These are phyloP conservation scores for Melampsora larici-populina DNA, from an alignment of 1,284 basidiomycete genomes.

Conservation along the genomic window DNA sequence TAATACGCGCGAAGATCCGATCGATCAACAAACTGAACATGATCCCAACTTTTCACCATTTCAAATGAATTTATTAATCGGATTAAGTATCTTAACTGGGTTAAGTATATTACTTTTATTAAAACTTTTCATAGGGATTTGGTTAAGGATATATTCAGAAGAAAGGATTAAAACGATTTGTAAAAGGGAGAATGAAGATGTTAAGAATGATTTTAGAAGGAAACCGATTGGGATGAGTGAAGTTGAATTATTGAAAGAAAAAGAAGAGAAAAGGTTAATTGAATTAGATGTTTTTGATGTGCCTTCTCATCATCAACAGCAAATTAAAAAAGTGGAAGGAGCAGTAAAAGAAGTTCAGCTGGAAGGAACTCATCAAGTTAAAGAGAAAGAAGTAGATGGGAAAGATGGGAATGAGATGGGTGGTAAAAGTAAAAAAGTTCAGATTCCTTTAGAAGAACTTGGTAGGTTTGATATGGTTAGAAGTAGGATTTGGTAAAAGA, in stretches of 20 bases:
- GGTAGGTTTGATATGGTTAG: slow-evolving; percentile 41
- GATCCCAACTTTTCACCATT: slow-evolving; percentile 23
- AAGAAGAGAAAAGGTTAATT: slow-evolving; percentile 21
- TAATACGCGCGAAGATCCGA: no score
- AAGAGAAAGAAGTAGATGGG: no score
- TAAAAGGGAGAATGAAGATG: slow-evolving; percentile 16
- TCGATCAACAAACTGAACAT: background rate
- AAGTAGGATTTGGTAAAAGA: slow-evolving; percentile 38
- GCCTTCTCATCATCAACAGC: background rate
- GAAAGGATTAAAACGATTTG: slow-evolving; percentile 8
- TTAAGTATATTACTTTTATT: slow-evolving; percentile 17
- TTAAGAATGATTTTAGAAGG: slow-evolving; percentile 9
- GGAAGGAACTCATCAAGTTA: no score
- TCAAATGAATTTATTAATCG: slow-evolving; percentile 22
- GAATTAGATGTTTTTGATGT: slow-evolving; percentile 27
- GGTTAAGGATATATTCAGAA: slow-evolving; percentile 20
- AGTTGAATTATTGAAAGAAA: slow-evolving; percentile 19
- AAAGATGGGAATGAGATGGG: background rate
- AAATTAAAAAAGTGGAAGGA: background rate
- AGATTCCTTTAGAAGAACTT: slow-evolving; percentile 32
- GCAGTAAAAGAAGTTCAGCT: no score
- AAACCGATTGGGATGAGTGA: slow-evolving; percentile 23
- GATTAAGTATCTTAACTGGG: slow-evolving; percentile 5
- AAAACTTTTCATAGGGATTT: slow-evolving; percentile 34
- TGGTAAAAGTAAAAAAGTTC: background rate